Evolutionary conservation across 2,329 filamentous ascomycete genomes (phyloP), one percentile per base, ranked within the genome.

Genomic region (Waltergamsia citrina): DNA sequence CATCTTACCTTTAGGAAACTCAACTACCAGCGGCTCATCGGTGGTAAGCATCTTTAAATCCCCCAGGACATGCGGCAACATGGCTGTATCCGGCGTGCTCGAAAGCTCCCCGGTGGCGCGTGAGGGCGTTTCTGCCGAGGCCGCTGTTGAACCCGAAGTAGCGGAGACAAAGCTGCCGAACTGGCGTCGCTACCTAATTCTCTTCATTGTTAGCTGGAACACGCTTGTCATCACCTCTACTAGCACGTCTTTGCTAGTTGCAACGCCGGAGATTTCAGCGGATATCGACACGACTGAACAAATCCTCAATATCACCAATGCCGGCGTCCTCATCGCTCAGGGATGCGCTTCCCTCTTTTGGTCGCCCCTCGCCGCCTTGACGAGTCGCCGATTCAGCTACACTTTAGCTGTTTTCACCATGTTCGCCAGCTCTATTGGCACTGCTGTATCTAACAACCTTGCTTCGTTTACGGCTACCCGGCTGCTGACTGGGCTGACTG

Each of bases 171-270:
- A n/a, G n/a, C n/a, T n/a, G n/a, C n/a, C n/a, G n/a, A n/a, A n/a
- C n/a, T 34, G 32, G 32, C 32, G 21, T 20, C 23, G 32, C 48
- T 36, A 38, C 20, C 3, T 41, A 4, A 39, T 43, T 7, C 28
- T 43, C 7, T 43, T 43, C 32, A 41, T 43, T 19, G 41, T 41
- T 15, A 39, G 38, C 33, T 43, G 41, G 41, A 43, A 43, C 20
- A 26, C 20, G 15, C 27, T 41, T 3, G 35, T 38, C 6, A 33
- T 39, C 18, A 39, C 37, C 11, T 41, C 31, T 12, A 20, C 26
- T 2, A 39, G 34, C 18, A 41, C 40, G 2, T 41, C 40, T 2
- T 28, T 41, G 4, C 27, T 41, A 7, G 29, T 37, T 19, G 40
- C 37, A 19, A 40, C 40, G 6, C 37, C 40, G 5, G 40, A 41